Base-by-base conservation (phyloP, 768 basidiomycete species). In the Trametes cingulata region DNA sequence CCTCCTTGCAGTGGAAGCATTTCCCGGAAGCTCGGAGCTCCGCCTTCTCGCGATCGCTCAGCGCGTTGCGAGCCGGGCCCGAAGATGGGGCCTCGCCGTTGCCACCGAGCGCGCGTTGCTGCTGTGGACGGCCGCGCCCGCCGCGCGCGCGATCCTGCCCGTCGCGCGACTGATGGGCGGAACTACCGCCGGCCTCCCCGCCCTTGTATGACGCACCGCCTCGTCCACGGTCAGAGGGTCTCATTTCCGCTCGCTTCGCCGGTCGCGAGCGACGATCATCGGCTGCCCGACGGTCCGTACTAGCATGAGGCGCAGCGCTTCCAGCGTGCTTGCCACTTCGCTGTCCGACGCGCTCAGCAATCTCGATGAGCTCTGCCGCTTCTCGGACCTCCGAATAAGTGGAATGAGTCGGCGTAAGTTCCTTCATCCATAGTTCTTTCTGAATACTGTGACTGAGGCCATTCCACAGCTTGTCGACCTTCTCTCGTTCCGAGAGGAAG, bases 391-490 rank as follows among this genome's bases (percentile, higher is more conserved):
- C 61, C 0, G 71, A 56, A 65, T 70, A 74, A 0, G 53, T 41
- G 0, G 71, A 69, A 0, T 45, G 33, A 8, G 75, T 69, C 0
- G 70, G 73, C 2, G 73, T 71, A 0, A 77, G 57, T 5, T 68
- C 55, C 1, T 74, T 62, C 15, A 58, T 56, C 71, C 73, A 75
- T 0, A 78, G 55, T 3, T 71, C 63, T 0, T 55, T 56, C 29
- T 75, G 75, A 1, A 77, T 67, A 15, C 62, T 41, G 0, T 48
- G 22, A 0, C 61, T 51, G 0, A 76, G 55, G 0, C 78, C 75
- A 2, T 69, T 64, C 77, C 76, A 81, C 0, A 80, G 62, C 10
- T 69, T 66, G 9, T 71, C 62, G 0, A 77, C 72, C 8, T 65
- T 42, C 13, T 77, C 73, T 6, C 33, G 56, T 5, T 74, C 60